These are phyloP conservation scores for Westerdykella ornata DNA, from an alignment of 2,329 filamentous ascomycete species.

Conservation along the genomic window DNA sequence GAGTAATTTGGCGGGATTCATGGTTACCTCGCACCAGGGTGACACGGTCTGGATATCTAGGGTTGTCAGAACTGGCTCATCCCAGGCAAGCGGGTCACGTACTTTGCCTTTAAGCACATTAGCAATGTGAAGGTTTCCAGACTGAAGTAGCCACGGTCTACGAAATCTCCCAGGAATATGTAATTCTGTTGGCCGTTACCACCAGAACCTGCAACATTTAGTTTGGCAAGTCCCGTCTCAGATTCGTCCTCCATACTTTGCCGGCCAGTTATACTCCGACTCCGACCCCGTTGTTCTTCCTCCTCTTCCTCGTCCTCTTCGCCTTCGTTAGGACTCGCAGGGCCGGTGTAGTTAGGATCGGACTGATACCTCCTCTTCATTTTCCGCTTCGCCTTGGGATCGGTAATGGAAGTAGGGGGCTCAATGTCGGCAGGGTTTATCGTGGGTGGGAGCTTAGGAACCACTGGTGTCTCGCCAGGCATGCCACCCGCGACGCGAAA, in stretches of 20 bases:
- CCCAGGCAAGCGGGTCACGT: constrained; percentile 16
- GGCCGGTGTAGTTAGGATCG: constrained; percentile 50
- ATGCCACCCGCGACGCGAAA: constrained; percentile 96
- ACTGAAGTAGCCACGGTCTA: constrained; percentile 68
- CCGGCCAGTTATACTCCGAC: constrained; percentile 38
- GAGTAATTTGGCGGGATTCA: constrained; percentile 97
- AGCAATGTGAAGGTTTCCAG: constrained; percentile 66
- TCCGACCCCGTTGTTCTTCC: constrained; percentile 43
- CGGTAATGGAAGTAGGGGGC: constrained; percentile 79
- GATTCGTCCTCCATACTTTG: constrained; percentile 40
- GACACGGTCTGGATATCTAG: constrained; percentile 63
- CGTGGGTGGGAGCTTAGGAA: constrained; percentile 58
- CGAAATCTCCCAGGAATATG: constrained; percentile 66
- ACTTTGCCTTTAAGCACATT: constrained; percentile 68
- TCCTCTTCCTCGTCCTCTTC: constrained; percentile 46
- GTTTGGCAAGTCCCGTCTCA: constrained; percentile 31
- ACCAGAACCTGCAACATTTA: constrained; percentile 34
- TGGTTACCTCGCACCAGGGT: constrained; percentile 77
- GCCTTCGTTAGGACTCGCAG: constrained; percentile 43
- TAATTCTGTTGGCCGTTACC: constrained; percentile 61
- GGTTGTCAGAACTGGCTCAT: constrained; percentile 5
- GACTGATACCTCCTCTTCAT: constrained; percentile 55
- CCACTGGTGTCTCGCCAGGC: constrained; percentile 64
- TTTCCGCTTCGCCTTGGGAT: constrained; percentile 81
- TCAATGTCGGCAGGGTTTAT: constrained; percentile 91